These are phyloP conservation scores for Kodamaea arcana DNA, from an alignment of 1,139 yeast species.

Conservation along the genomic window DNA sequence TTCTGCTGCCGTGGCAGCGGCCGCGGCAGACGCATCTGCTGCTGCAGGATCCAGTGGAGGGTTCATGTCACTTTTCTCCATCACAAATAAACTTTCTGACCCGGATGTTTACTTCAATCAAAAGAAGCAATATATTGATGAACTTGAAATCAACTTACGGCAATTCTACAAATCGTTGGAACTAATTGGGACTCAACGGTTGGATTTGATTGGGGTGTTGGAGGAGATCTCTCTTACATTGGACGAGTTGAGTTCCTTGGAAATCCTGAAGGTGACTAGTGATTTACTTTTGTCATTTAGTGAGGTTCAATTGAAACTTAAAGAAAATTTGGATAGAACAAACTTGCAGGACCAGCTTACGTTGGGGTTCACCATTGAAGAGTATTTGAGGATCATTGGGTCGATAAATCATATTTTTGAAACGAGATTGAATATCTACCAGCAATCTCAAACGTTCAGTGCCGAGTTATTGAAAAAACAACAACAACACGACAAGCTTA, in stretches of 20 bases:
- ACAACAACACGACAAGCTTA: slow-evolving; percentile 49
- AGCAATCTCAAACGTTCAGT: slow-evolving; percentile 48
- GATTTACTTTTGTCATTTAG: slow-evolving; percentile 57
- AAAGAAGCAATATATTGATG: slow-evolving; percentile 65
- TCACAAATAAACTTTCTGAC: slow-evolving; percentile 62
- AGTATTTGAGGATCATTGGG: slow-evolving; percentile 72
- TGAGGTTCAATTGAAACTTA: slow-evolving; percentile 64
- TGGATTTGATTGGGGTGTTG: slow-evolving; percentile 53
- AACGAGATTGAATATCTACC: slow-evolving; percentile 68
- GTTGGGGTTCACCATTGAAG: slow-evolving; percentile 83
- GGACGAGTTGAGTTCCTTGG: slow-evolving; percentile 72
- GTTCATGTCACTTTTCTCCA: slow-evolving; percentile 60
- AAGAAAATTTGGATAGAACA: slow-evolving; percentile 72
- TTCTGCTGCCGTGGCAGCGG: slow-evolving; percentile 7
- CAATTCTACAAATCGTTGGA: slow-evolving; percentile 71
- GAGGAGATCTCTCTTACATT: slow-evolving; percentile 52
- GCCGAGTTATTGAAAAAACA: slow-evolving; percentile 46
- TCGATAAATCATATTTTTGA: slow-evolving; percentile 73
- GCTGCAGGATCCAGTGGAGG: slow-evolving; percentile 30
- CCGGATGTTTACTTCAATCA: slow-evolving; percentile 75
- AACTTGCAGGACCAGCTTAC: slow-evolving; percentile 85
- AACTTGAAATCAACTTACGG: slow-evolving; percentile 68
- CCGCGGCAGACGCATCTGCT: slow-evolving; percentile 15
- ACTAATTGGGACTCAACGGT: slow-evolving; percentile 67
- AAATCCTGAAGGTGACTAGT: slow-evolving; percentile 65